Conservation (phyloP, 1,284 basidiomycete genomes). For the Microstroma glucosiphilum region DNA sequence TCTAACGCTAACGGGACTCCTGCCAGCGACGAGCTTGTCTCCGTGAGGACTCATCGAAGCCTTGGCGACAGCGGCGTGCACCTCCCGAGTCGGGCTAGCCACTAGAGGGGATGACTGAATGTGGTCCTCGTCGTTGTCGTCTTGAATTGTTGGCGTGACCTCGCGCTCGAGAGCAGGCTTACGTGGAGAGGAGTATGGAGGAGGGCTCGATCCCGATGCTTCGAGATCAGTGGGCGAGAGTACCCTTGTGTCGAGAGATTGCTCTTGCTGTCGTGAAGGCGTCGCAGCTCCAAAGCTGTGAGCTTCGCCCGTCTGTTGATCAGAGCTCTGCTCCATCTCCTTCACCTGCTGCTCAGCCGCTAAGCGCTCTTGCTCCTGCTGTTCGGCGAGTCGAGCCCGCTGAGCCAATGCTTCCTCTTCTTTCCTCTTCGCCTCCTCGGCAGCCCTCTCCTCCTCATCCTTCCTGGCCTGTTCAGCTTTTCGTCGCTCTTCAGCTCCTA, state of each 20-base stretch:
- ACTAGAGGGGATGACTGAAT: slow-evolving; percentile 1
- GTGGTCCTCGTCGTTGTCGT: slow-evolving; percentile 1
- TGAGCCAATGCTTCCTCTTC: too few species aligned
- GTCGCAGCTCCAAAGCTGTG: too few species aligned
- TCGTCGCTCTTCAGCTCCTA: neutral
- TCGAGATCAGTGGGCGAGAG: neutral
- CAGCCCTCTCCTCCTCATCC: neutral
- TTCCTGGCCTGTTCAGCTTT: neutral
- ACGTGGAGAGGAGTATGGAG: slow-evolving; percentile 4
- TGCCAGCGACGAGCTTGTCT: slow-evolving; percentile 2
- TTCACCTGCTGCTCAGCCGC: neutral
- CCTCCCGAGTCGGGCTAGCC: neutral
- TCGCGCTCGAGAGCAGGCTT: neutral
- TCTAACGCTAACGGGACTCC: neutral
- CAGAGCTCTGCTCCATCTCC: neutral
- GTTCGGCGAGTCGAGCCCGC: too few species aligned
- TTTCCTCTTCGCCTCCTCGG: neutral
- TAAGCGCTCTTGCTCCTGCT: neutral
- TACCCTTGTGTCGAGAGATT: too few species aligned
- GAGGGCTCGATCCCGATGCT: neutral
- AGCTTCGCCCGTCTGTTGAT: neutral
- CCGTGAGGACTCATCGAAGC: neutral
- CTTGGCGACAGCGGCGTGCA: slow-evolving; percentile 5
- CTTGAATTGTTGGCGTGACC: neutral
- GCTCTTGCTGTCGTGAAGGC: too few species aligned